phyloP scores from a whole-genome alignment of 352 stramenopile genomes.

The Pythium dissotocum region DNA sequence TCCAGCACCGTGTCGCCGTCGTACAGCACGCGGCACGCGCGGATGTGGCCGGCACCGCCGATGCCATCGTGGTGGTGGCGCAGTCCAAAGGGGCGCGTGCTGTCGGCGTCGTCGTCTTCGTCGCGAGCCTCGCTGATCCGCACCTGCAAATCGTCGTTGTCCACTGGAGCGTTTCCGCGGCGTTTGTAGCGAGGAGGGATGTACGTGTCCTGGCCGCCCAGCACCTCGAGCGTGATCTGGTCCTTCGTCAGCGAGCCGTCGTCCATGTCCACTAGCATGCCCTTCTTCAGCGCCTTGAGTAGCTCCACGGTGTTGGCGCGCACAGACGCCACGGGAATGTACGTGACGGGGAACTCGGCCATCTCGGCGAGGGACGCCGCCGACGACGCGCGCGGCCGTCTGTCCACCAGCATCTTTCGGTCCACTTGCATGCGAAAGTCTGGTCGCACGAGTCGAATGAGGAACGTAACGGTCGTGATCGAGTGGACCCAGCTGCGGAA shows the following conservation, averaged over 20 bases:
- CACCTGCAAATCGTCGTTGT: constrained; percentile 36
- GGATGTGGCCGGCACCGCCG: constrained; percentile 58
- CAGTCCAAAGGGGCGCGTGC: constrained; percentile 47
- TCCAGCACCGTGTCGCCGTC: constrained; percentile 72
- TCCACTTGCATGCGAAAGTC: constrained; percentile 51
- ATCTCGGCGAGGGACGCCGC: constrained; percentile 46
- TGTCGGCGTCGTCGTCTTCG: constrained; percentile 44
- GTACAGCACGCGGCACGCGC: constrained; percentile 70
- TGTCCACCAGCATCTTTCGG: constrained; percentile 21
- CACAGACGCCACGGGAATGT: constrained; percentile 60
- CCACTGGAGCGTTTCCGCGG: constrained; percentile 12
- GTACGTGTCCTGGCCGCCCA: constrained; percentile 62
- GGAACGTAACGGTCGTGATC: constrained; percentile 43
- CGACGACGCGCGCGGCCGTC: constrained; percentile 40
- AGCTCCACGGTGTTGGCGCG: constrained; percentile 56
- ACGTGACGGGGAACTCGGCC: constrained; percentile 65
- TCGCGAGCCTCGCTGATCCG: constrained; percentile 49
- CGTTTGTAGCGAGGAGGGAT: constrained; percentile 43
- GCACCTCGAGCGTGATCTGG: constrained; percentile 74
- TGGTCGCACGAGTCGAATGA: constrained; percentile 50
- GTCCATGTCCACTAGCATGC: constrained; percentile 71
- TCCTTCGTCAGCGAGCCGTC: constrained; percentile 79
- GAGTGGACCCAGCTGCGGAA: constrained; percentile 63
- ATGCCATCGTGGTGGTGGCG: constrained; percentile 50
- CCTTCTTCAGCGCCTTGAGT: constrained; percentile 46